Conservation (phyloP, 257 asterid species). For the Verbascum thapsus region DNA sequence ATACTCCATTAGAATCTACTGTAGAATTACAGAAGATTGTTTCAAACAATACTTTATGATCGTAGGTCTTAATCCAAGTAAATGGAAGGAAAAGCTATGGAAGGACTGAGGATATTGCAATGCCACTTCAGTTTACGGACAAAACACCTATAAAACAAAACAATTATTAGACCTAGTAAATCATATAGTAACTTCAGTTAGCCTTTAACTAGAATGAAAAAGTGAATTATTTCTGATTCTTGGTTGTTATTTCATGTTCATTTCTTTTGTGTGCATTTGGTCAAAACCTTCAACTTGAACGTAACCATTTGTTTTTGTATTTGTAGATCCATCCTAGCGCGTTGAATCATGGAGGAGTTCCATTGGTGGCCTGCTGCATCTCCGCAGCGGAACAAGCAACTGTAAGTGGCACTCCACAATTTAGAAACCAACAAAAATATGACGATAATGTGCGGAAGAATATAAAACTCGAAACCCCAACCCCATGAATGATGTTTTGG, state of each 20-base stretch:
- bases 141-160: not conserved
- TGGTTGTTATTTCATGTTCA: not conserved
- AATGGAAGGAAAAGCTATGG: not conserved
- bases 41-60: not conserved
- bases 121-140: not conserved
- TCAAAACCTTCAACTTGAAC: slow-evolving; percentile 18
- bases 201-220: not conserved
- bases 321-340: slow-evolving; percentile 95
- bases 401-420: slow-evolving; percentile 53
- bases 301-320: slow-evolving; percentile 7
- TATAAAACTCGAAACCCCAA: too few relatives aligned
- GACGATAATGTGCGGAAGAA: too few relatives aligned
- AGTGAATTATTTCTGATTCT: slow-evolving; percentile 2
- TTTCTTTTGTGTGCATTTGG: not conserved
- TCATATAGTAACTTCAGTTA: slow-evolving; percentile 4
- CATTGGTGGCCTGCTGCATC: slow-evolving; percentile 80
- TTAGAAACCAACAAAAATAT: slow-evolving; percentile 26
- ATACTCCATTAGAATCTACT: not conserved
- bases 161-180: not conserved
- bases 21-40: not conserved
- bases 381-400: slow-evolving; percentile 87
- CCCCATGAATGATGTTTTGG: too few relatives aligned
- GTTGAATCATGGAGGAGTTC: slow-evolving; percentile 82
- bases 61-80: not conserved
- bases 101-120: not conserved